These are phyloP conservation scores for Chlamydomonas sp. DNA, from an alignment of 139 green algal genomes.

Conservation along the genomic window DNA sequence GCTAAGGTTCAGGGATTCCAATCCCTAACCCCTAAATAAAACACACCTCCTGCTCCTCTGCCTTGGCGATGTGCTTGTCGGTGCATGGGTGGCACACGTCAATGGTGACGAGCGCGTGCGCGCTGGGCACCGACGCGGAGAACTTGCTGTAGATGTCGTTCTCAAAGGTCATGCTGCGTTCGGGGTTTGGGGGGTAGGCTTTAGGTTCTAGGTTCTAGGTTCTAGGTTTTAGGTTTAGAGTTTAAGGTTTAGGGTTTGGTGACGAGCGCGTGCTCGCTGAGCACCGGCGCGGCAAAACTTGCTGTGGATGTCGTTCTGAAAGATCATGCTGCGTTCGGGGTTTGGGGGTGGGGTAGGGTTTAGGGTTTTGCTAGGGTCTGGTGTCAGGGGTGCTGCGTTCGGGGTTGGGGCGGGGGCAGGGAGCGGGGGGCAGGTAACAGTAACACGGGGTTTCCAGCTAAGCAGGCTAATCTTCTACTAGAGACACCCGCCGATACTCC, in stretches of 20 bases:
- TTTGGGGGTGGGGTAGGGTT: not conserved
- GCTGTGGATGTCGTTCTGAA: conserved; percentile 1
- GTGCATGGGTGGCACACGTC: not conserved
- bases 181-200: not conserved
- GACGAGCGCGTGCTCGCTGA: not conserved
- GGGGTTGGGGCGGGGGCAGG: too few relatives aligned
- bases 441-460: too few relatives aligned
- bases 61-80: conserved; percentile 4
- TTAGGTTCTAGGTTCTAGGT: too few relatives aligned
- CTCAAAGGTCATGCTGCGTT: conserved; percentile 1
- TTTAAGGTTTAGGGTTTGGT: too few relatives aligned
- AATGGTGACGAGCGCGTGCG: not conserved
- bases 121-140: not conserved
- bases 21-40: too few relatives aligned
- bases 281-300: not conserved
- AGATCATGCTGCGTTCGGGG: not conserved
- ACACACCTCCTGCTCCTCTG: conserved; percentile 4
- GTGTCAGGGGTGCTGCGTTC: too few relatives aligned
- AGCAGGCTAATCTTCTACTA: too few relatives aligned
- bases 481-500: too few relatives aligned
- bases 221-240: too few relatives aligned
- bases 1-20: not conserved
- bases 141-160: conserved; percentile 9
- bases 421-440: too few relatives aligned
- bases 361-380: too few relatives aligned